Percentiles rank a stretch among this genome's conserved stretches.
These are phyloP conservation scores for Pseudogymnoascus sp. DNA, from an alignment of 2,329 filamentous ascomycete genomes.

Conservation along the genomic window DNA sequence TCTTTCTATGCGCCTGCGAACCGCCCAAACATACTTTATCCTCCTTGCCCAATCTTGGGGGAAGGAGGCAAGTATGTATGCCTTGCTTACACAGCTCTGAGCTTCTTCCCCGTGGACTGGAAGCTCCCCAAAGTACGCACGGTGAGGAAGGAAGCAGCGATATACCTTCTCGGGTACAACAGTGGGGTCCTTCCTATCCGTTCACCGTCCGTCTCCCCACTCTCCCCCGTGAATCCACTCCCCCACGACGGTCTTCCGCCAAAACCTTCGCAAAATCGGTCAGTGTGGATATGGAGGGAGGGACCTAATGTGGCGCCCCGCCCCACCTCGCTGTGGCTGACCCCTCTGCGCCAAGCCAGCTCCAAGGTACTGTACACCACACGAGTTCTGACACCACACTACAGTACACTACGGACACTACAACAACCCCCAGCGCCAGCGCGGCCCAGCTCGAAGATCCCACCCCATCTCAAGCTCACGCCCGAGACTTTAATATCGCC, in stretches of 20 bases:
- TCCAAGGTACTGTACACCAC: no score
- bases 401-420: no score
- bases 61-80: background rate
- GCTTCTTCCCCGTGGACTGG: background rate
- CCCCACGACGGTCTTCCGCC: no score
- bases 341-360: background rate
- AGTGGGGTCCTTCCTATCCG: background rate
- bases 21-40: background rate
- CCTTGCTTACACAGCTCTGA: background rate
- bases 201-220: background rate
- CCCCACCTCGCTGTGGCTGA: background rate
- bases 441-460: background rate
- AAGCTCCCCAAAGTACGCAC: background rate
- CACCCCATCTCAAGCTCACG: background rate
- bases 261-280: background rate
- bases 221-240: no score
- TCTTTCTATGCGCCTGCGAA: background rate
- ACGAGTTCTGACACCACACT: no score
- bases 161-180: background rate
- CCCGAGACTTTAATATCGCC: background rate
- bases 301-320: background rate
- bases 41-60: background rate
- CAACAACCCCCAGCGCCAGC: no score
- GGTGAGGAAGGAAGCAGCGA: background rate
- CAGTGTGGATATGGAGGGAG: background rate